Evolutionary conservation across 106 monocot genomes (phyloP), one percentile per base, ranked within the genome.

Genomic region (Amphibolis antarctica): DNA sequence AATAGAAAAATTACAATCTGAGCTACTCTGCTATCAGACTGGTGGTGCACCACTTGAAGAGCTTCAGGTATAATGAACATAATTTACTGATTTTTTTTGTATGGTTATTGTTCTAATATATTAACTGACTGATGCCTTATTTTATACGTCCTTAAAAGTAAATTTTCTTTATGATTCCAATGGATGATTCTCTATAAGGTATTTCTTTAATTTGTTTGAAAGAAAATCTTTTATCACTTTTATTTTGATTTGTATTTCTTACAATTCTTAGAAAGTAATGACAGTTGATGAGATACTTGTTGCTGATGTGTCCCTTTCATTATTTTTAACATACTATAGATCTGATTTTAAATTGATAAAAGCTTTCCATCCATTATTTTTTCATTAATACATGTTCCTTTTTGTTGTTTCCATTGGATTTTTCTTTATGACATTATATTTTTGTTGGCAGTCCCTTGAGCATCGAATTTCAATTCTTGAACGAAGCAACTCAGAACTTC

Each of bases 1-100:
- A 55, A 29, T 98, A 60, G 98, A 98, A 74, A 82, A 91, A 9
- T 47, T 85, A 25, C 98, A 98, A 45, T 62, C 85, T 17, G 91
- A 98, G 72, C 71, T 98, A 46, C 74, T 87, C n/a, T 91, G 85
- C 65, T 84, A 30, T 62, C 82, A 83, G 53, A 80, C 75, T 57
- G 80, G 79, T 1, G 80, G 76, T 67, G 72, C 82, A 59, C 68
- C 91, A 27, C 52, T 77, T 44, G 91, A 87, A 55, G 87, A 91
- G 44, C 71, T 85, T 49, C 87, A 98, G 85, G 98, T 91, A 64
- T 30, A 19, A 10, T 49, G n/a, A 49, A 17, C 49, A 17, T 49
- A 19, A 5, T 49, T 12, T 19, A 19, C 17, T 49, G 14, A 49
- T 19, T 19, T 15, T 49, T 49, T 14, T 15, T 17, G 0, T 15